phyloP scores from a whole-genome alignment of 2,329 filamentous ascomycete genomes.

The Penicillium sp. region DNA sequence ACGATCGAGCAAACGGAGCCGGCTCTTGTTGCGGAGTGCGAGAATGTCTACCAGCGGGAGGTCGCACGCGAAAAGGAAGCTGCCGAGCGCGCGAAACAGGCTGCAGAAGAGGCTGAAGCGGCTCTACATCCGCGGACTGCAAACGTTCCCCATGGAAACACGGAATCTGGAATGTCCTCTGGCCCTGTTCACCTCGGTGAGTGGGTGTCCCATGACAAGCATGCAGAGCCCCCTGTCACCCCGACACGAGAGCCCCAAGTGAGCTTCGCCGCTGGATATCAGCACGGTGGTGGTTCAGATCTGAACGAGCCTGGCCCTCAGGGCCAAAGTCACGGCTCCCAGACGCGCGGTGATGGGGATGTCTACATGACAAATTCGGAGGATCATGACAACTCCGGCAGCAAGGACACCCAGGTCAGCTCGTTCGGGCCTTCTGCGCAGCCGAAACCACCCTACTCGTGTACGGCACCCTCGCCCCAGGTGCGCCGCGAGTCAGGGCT shows the following conservation, averaged over 20 bases:
- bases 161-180: conserved; percentile 46
- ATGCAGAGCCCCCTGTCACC: conserved; percentile 49
- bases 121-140: conserved; percentile 45
- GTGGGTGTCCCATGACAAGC: conserved; percentile 50
- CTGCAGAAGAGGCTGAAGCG: conserved; percentile 17
- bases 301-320: conserved; percentile 33
- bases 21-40: conserved; percentile 64
- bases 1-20: conserved; percentile 63
- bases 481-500: conserved; percentile 43
- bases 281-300: conserved; percentile 39
- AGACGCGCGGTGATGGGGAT: conserved; percentile 50
- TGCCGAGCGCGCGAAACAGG: background rate
- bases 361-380: conserved; percentile 56
- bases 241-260: conserved; percentile 49
- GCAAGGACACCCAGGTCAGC: conserved; percentile 42
- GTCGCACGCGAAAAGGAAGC: conserved; percentile 57
- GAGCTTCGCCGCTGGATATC: conserved; percentile 51
- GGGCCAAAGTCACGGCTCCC: conserved; percentile 54
- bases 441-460: conserved; percentile 42
- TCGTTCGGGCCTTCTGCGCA: conserved; percentile 49
- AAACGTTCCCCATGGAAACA: conserved; percentile 49
- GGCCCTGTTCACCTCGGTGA: conserved; percentile 60
- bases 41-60: conserved; percentile 71
- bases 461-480: conserved; percentile 45
- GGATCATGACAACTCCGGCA: conserved; percentile 29